Conservation (phyloP, 371 early-diverging fungal species). For the Rhizopus sp. region DNA sequence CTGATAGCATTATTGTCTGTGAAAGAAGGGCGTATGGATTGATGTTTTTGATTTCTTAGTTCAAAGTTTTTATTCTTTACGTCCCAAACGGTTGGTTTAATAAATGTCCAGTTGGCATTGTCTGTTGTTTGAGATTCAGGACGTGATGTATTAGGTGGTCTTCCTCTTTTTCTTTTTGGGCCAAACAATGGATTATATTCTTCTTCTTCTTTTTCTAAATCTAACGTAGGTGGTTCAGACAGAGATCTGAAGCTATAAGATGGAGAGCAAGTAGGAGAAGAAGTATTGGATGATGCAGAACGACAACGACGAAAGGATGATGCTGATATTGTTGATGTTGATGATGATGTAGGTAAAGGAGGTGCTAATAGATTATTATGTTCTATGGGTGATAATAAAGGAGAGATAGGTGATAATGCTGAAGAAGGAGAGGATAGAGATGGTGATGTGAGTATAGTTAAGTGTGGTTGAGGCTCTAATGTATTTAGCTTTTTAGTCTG, state of each 20-base stretch:
- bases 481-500: conserved; percentile 11
- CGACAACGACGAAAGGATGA: conserved; percentile 13
- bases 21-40: conserved; percentile 10
- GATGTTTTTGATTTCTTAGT: conserved; percentile 1
- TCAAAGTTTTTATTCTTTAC: conserved; percentile 14
- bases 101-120: conserved; percentile 25
- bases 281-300: conserved; percentile 11
- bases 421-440: not conserved
- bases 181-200: conserved; percentile 18
- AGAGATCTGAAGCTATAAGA: conserved; percentile 26
- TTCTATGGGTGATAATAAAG: conserved; percentile 10
- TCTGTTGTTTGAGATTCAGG: conserved; percentile 23
- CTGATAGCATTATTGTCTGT: conserved; percentile 11
- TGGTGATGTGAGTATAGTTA: not conserved
- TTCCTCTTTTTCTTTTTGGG: conserved; percentile 42
- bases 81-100: conserved; percentile 37
- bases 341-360: conserved; percentile 8
- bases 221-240: conserved; percentile 29
- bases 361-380: conserved; percentile 10
- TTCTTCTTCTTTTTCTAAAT: conserved; percentile 12
- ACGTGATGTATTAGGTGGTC: conserved; percentile 42
- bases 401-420: conserved; percentile 1
- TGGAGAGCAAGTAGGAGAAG: conserved; percentile 18
- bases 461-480: not conserved
- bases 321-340: conserved; percentile 1